Evolutionary conservation across 2,329 filamentous ascomycete species (phyloP).

Genomic region (Tolypocladium ovalisporum): DNA sequence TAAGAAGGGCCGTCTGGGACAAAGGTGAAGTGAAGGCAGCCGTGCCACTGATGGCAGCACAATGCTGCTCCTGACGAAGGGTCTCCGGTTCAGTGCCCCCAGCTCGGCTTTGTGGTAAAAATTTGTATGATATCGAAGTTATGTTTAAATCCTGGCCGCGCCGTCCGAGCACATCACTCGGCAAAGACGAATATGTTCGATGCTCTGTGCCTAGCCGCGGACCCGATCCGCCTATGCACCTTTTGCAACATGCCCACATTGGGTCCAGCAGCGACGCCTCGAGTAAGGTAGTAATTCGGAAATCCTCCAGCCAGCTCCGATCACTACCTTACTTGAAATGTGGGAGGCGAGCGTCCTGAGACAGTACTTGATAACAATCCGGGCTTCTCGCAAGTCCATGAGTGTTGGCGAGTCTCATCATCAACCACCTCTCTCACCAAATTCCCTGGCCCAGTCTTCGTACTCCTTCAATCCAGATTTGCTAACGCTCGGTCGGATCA

Average conservation of each 20-base stretch:
- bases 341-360: not conserved
- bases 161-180: not conserved
- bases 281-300: not conserved
- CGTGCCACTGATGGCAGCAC: not conserved
- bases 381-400: not conserved
- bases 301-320: not conserved
- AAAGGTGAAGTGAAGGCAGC: not conserved
- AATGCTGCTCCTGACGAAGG: not conserved
- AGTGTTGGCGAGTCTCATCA: not conserved
- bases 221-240: not conserved
- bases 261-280: not conserved
- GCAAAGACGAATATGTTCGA: not conserved
- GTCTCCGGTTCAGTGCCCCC: not conserved
- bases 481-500: slow-evolving; percentile 83
- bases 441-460: slow-evolving; percentile 88
- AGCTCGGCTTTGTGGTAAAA: not conserved
- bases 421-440: slow-evolving; percentile 80
- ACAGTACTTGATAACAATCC: no score
- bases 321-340: not conserved
- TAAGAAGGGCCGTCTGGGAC: not conserved
- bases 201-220: not conserved
- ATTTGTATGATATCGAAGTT: not conserved
- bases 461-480: slow-evolving; percentile 76
- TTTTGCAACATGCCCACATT: not conserved
- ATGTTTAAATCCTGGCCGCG: not conserved